Base-by-base conservation (phyloP, 192 early-diverging fungal species). In the Dissophora globulifera region DNA sequence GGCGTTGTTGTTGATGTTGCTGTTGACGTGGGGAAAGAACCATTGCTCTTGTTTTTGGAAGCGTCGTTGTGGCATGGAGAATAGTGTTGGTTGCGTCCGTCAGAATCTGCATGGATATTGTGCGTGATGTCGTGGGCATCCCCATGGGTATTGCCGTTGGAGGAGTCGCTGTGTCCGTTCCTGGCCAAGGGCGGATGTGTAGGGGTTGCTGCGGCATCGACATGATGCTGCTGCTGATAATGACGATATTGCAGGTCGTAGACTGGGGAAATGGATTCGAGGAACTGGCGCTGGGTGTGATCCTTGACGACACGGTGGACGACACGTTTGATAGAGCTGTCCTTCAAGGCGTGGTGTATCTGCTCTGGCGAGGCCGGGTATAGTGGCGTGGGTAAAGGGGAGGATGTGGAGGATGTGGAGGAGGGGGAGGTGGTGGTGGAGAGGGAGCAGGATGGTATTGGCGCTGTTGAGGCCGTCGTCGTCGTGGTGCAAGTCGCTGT, bases 331-430 rank as follows among this genome's bases (percentile, higher is more conserved):
- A 64, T 50, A n/a, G 58, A 25, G 17, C 50, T 45, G 20, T 25
- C 58, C 22, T 65, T 40, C 17, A 75, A 38, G 55, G 42, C 55
- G 43, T n/a, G n/a, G n/a, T n/a, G 32, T 13, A 75, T 38, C 50
- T 65, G 42, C 0, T 64, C 70, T n/a, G 50, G 62, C 17, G 62
- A 59, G 40, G 48, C 59, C 22, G 70, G 70, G 70, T 75, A 75
- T 64, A 71, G 40, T n/a, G n/a, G n/a, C n/a, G n/a, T n/a, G n/a
- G n/a, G n/a, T n/a, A n/a, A n/a, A n/a, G n/a, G n/a, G n/a, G n/a
- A n/a, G n/a, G n/a, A n/a, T n/a, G n/a, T n/a, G n/a, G n/a, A n/a
- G n/a, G n/a, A n/a, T n/a, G n/a, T n/a, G n/a, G n/a, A n/a, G n/a
- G n/a, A n/a, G n/a, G n/a, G n/a, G n/a, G n/a, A n/a, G n/a, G n/a